phyloP scores from a whole-genome alignment of 345 rosid species.

The Citrus inodora region DNA sequence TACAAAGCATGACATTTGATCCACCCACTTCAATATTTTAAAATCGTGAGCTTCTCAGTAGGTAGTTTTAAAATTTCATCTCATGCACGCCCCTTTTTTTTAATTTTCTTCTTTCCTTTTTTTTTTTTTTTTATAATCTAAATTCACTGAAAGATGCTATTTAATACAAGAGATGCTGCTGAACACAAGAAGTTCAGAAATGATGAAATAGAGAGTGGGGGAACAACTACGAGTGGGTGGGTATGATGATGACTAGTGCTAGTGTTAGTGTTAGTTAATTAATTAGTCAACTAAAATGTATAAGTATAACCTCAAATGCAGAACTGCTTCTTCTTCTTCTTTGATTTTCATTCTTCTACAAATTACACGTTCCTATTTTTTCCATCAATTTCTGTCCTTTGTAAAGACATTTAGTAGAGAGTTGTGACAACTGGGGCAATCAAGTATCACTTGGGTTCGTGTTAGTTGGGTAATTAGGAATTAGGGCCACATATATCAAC shows the following conservation, averaged over 20 bases:
- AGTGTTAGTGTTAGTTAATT: background rate
- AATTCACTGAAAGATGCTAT: background rate
- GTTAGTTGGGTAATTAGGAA: background rate
- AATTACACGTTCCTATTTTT: background rate
- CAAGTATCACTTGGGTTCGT: background rate
- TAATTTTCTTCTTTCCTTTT: too few species aligned
- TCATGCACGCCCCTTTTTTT: background rate
- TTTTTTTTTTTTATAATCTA: background rate
- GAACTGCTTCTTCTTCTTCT: background rate
- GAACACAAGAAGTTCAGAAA: background rate
- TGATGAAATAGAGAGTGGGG: background rate
- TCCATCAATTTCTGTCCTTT: background rate
- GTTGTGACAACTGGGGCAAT: background rate
- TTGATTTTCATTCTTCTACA: background rate
- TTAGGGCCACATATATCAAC: too few species aligned
- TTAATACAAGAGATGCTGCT: background rate
- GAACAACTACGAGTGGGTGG: constrained; percentile 8
- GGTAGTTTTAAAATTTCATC: background rate
- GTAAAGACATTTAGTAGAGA: background rate
- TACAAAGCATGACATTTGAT: background rate
- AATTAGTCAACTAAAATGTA: background rate
- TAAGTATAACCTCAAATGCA: background rate
- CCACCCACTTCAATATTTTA: background rate
- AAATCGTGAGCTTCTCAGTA: background rate
- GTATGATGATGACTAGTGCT: background rate